Evolutionary conservation across 257 asterid genomes (phyloP), one percentile per base, ranked within the genome.

Genomic region (Fraxinus excelsior): DNA sequence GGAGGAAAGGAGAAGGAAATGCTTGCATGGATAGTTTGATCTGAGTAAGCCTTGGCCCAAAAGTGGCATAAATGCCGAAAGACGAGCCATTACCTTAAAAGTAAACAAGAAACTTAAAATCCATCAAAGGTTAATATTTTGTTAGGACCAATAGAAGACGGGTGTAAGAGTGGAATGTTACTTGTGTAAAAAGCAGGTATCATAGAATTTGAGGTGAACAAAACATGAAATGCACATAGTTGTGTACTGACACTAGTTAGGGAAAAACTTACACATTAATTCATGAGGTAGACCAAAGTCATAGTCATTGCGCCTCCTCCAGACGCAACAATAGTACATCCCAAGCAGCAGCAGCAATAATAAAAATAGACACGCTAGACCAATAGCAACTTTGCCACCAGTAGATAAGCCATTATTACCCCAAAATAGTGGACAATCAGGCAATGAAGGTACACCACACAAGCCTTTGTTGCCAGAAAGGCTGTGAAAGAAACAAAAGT

Each of bases 391-490:
- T 81, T 91, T 96, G 46, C 92, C 98, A 26, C 87, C 92, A 0
- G 90, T 88, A 3, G 98, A 96, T 81, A 96, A 84, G 31, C 98
- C 97, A 53, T 87, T 75, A 79, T 86, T 90, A 38, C 90, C 94
- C 99, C 99, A 91, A 72, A 96, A 85, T 66, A 91, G 76, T 0
- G 98, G 88, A 68, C 99, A 96, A 70, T 89, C 80, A 0, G 95
- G 96, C 78, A 96, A 84, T 74, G 97, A 79, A 42, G 99, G 97
- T 74, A 85, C 94, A 5, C 99, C 97, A 16, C 98, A 96, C 79
- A 96, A 78, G 75, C 92, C 92, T 86, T 91, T 93, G 87, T 96
- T 93, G 74, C 91, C 90, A 44, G 94, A 90, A 35, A 96, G 91
- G 84, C 98, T 96, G 90, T 76, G 38, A 77, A 81, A 76, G 37